Evolutionary conservation across 75 land plant species (phyloP).

Genomic region (Chamaecyparis obtusa): DNA sequence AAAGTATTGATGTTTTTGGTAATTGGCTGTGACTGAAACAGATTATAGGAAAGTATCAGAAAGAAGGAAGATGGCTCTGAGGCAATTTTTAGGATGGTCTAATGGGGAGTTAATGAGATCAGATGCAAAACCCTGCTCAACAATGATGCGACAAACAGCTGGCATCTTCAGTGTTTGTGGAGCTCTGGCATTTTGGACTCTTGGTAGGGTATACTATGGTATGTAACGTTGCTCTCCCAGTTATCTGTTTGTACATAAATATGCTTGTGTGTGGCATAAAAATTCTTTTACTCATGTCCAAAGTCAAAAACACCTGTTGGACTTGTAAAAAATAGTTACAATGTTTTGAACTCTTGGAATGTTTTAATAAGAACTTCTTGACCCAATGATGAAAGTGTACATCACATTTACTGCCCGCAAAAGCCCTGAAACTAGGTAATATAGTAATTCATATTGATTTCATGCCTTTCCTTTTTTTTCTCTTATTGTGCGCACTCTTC

Average conservation of each 20-base stretch:
- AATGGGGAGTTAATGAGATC: conserved; percentile 83
- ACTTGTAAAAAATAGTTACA: not conserved
- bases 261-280: not conserved
- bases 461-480: not conserved
- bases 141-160: conserved; percentile 65
- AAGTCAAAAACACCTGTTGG: not conserved
- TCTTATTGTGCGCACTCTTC: not conserved
- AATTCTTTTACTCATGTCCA: not conserved
- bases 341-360: not conserved
- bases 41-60: not conserved
- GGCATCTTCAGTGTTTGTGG: conserved; percentile 64
- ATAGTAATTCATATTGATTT: too few species aligned
- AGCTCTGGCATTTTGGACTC: conserved; percentile 61
- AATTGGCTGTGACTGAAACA: not conserved
- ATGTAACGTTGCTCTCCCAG: not conserved
- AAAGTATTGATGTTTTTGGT: not conserved
- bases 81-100: conserved; percentile 55
- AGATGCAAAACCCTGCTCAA: conserved; percentile 64
- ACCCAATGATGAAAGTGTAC: not conserved
- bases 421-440: not conserved
- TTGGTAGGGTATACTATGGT: conserved; percentile 75
- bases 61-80: conserved; percentile 48
- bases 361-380: not conserved
- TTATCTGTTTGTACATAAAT: not conserved
- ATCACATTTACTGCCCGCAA: not conserved